Conservation (phyloP, 305 asterid species). For the Fraxinus dipetala region DNA sequence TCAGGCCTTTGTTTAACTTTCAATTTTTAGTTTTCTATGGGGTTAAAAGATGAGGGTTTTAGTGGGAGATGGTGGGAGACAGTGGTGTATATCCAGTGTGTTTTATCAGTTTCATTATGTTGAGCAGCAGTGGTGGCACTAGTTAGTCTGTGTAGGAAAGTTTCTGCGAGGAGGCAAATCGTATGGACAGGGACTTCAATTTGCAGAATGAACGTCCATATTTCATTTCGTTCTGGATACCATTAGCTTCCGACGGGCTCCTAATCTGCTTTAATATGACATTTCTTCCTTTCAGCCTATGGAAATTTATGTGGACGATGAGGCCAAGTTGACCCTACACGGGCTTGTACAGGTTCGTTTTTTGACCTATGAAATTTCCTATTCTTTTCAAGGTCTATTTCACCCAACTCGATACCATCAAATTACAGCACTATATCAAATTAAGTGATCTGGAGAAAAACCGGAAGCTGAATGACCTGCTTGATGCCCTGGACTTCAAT, state of each 20-base stretch:
- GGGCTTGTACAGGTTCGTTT: slow-evolving; percentile 82
- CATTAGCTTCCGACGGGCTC: slow-evolving; percentile 47
- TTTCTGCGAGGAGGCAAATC: slow-evolving; percentile 41
- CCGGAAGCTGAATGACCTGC: slow-evolving; percentile 79
- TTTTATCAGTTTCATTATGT: slow-evolving; percentile 12
- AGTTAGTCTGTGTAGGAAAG: slow-evolving; percentile 26
- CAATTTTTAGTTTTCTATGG: neutral
- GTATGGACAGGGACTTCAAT: slow-evolving; percentile 42
- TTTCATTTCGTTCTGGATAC: slow-evolving; percentile 59
- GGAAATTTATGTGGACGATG: slow-evolving; percentile 94
- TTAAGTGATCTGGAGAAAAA: slow-evolving; percentile 81
- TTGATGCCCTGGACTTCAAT: slow-evolving; percentile 85
- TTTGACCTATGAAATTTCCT: slow-evolving; percentile 12
- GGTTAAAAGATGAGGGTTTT: slow-evolving; percentile 8
- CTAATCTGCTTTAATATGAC: slow-evolving; percentile 53
- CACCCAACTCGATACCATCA: slow-evolving; percentile 5
- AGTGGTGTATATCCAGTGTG: neutral
- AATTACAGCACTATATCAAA: slow-evolving; percentile 74
- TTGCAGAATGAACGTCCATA: slow-evolving; percentile 35
- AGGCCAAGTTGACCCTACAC: slow-evolving; percentile 90
- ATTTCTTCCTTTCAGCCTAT: slow-evolving; percentile 71
- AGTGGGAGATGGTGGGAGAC: neutral
- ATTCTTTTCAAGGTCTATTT: neutral
- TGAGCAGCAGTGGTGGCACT: slow-evolving; percentile 24
- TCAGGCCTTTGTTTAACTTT: neutral